A percentile compares a stretch with the other conserved stretches of the same genome.
These are phyloP conservation scores for Lentithecium fluviatile DNA, from an alignment of 495 filamentous ascomycete species.

Conservation along the genomic window DNA sequence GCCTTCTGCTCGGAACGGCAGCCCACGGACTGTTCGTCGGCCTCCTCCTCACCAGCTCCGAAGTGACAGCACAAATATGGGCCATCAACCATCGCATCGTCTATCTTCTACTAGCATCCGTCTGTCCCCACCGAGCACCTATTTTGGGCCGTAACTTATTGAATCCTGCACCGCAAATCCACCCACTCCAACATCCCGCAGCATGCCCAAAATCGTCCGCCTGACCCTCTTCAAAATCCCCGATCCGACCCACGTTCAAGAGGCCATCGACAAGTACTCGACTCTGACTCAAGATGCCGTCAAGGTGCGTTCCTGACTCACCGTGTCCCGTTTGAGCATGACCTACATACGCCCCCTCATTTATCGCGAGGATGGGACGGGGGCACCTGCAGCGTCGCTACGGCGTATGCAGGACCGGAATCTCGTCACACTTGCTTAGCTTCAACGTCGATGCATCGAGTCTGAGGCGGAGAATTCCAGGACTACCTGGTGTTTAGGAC, in stretches of 20 bases:
- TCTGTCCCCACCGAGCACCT: too few relatives aligned
- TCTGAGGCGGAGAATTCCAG: too few relatives aligned
- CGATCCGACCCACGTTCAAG: conserved; percentile 48
- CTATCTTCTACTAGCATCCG: too few relatives aligned
- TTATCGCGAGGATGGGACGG: conserved; percentile 4
- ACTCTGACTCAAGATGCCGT: conserved; percentile 51
- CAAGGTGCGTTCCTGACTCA: conserved; percentile 45
- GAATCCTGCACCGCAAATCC: background rate
- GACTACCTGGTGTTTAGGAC: too few relatives aligned
- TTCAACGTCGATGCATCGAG: background rate
- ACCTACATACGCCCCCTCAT: conserved; percentile 1
- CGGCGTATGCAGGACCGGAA: too few relatives aligned
- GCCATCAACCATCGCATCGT: too few relatives aligned
- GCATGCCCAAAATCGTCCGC: conserved; percentile 49
- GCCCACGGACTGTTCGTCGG: too few relatives aligned
- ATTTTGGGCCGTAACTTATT: too few relatives aligned
- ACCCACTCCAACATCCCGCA: background rate
- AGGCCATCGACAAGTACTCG: conserved; percentile 52
- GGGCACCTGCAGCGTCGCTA: background rate
- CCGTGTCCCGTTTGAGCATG: background rate
- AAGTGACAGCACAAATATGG: conserved; percentile 7
- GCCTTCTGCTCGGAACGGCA: conserved; percentile 9
- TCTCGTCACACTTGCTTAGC: background rate
- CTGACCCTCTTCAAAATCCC: conserved; percentile 63
- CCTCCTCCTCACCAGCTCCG: too few relatives aligned